These are phyloP conservation scores for Xylaria digitata DNA, from an alignment of 2,329 filamentous ascomycete species.

Conservation along the genomic window DNA sequence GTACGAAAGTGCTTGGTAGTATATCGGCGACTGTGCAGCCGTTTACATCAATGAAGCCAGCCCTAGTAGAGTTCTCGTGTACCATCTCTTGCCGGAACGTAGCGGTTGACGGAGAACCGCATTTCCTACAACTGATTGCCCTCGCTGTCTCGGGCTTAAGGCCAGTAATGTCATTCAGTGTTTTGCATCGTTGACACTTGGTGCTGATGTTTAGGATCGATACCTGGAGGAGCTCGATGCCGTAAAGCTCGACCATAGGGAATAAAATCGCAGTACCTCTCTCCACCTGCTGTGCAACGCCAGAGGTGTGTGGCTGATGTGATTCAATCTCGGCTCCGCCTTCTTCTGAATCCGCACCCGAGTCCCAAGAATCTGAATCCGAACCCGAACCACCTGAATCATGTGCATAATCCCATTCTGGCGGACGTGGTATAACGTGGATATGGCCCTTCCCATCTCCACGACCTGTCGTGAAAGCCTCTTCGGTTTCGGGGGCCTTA, in stretches of 20 bases:
- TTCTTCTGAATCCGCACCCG: conserved; percentile 60
- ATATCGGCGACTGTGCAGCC: conserved; percentile 81
- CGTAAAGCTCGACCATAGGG: conserved; percentile 79
- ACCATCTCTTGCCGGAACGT: conserved; percentile 75
- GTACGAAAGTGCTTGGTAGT: conserved; percentile 81
- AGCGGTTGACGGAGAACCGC: conserved; percentile 62
- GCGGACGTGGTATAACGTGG: conserved; percentile 77
- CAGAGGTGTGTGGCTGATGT: conserved; percentile 41
- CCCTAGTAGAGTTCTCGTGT: conserved; percentile 77
- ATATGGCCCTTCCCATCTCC: conserved; percentile 71
- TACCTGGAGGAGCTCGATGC: conserved; percentile 80
- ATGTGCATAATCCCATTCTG: conserved; percentile 74
- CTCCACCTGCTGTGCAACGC: conserved; percentile 61
- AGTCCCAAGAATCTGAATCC: conserved; percentile 57
- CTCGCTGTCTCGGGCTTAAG: conserved; percentile 68
- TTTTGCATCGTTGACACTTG: conserved; percentile 84
- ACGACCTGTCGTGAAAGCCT: conserved; percentile 27
- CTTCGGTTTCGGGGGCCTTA: background rate
- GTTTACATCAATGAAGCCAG: conserved; percentile 81
- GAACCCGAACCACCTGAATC: conserved; percentile 55
- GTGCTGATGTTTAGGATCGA: conserved; percentile 74
- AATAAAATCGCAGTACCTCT: conserved; percentile 82
- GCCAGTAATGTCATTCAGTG: conserved; percentile 74
- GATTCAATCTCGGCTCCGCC: conserved; percentile 56
- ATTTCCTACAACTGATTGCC: conserved; percentile 68